Conservation (phyloP, 805 yeast species). For the Schwanniomyces yamadae region DNA sequence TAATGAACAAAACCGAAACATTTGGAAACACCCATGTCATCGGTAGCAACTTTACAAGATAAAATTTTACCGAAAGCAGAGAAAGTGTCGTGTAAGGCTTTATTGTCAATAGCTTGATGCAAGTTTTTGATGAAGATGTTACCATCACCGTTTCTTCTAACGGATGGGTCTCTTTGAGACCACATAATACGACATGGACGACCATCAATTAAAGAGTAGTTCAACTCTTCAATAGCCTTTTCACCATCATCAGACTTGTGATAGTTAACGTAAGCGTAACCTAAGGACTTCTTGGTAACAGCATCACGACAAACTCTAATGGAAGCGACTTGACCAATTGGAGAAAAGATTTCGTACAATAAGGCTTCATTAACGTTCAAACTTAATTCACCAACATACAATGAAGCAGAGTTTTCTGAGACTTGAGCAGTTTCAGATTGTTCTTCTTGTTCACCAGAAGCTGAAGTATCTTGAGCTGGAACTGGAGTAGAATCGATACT, state of each 20-base stretch:
- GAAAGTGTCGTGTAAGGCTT: conserved; percentile 97
- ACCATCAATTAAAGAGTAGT: conserved; percentile 92
- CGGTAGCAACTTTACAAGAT: conserved; percentile 96
- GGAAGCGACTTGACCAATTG: conserved; percentile 91
- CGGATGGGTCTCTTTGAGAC: conserved; percentile 98
- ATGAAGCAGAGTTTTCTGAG: conserved; percentile 71
- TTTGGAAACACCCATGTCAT: conserved; percentile 85
- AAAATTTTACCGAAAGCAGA: conserved; percentile 93
- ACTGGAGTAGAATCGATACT: conserved; percentile 35
- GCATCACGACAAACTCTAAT: conserved; percentile 99
- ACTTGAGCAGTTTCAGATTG: conserved; percentile 32
- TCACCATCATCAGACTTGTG: conserved; percentile 86
- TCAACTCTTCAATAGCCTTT: conserved; percentile 91
- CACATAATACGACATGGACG: conserved; percentile 99
- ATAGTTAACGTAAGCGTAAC: conserved; percentile 98
- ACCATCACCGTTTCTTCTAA: conserved; percentile 93
- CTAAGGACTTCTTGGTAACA: conserved; percentile 92
- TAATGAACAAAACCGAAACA: conserved; percentile 98
- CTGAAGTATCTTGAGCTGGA: conserved; percentile 27
- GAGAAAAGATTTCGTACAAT: conserved; percentile 91
- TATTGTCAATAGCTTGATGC: conserved; percentile 97
- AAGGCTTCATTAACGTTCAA: conserved; percentile 90
- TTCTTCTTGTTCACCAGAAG: conserved; percentile 31
- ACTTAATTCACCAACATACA: conserved; percentile 97
- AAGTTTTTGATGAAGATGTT: conserved; percentile 97